Percentiles rank a stretch among this genome's conserved stretches.
Conservation (phyloP, 108 stramenopile species). For the Nitzschia sp. region DNA sequence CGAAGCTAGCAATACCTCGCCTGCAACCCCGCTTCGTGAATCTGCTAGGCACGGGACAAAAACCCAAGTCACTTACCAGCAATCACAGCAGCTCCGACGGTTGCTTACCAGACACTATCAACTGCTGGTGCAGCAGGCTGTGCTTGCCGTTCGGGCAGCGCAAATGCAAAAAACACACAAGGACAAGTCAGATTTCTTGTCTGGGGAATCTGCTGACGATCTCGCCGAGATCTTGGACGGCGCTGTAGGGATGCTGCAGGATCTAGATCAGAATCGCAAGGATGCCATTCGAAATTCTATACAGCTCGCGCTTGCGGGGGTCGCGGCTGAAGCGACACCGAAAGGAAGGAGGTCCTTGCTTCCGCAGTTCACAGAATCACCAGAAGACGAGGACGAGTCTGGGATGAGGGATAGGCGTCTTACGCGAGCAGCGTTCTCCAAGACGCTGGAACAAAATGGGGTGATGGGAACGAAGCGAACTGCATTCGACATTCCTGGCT, state of each 20-base stretch:
- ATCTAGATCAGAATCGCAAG: slow-evolving; percentile 88
- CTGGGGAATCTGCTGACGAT: slow-evolving; percentile 72
- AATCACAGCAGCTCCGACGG: slow-evolving; percentile 51
- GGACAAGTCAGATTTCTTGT: slow-evolving; percentile 34
- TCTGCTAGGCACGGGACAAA: slow-evolving; percentile 26
- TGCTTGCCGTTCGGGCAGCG: slow-evolving; percentile 74
- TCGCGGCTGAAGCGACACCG: background rate
- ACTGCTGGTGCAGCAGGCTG: slow-evolving; percentile 74
- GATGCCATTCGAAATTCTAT: slow-evolving; percentile 82
- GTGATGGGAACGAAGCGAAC: slow-evolving; percentile 37
- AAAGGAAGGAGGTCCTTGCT: slow-evolving; percentile 30
- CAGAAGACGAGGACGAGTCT: slow-evolving; percentile 10
- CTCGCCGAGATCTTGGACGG: slow-evolving; percentile 79
- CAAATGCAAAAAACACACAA: slow-evolving; percentile 31
- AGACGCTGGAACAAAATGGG: slow-evolving; percentile 47
- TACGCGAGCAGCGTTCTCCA: slow-evolving; percentile 72
- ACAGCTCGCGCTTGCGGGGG: slow-evolving; percentile 35
- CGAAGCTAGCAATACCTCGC: background rate
- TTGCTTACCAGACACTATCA: slow-evolving; percentile 79
- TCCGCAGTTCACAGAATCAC: slow-evolving; percentile 17
- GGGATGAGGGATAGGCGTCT: slow-evolving; percentile 40
- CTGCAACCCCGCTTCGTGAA: slow-evolving; percentile 40
- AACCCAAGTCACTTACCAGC: slow-evolving; percentile 49
- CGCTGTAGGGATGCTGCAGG: slow-evolving; percentile 86
- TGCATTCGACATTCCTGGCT: slow-evolving; percentile 74